A percentile compares a stretch with the other conserved stretches of the same genome.
Conservation (phyloP, 2,329 filamentous ascomycete genomes). For the Torrubiella hemipterigena region DNA sequence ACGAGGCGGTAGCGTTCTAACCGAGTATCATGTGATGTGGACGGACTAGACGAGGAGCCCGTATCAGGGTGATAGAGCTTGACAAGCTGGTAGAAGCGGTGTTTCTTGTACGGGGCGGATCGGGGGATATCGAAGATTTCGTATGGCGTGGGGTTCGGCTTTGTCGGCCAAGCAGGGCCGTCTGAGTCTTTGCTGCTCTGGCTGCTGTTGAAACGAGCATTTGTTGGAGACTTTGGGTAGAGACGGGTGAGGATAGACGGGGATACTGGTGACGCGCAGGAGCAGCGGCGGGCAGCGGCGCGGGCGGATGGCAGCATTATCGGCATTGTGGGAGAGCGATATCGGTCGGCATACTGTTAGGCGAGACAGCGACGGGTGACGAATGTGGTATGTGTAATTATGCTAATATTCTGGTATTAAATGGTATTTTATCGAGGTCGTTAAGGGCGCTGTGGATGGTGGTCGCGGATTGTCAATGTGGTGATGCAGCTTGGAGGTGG, state of each 20-base stretch:
- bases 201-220: background rate
- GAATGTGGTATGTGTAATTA: too few relatives aligned
- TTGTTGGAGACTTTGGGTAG: slow-evolving; percentile 5
- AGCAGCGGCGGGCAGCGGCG: background rate
- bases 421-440: background rate
- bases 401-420: too few relatives aligned
- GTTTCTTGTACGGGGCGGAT: slow-evolving; percentile 65
- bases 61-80: slow-evolving; percentile 93
- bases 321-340: too few relatives aligned
- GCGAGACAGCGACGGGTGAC: too few relatives aligned
- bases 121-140: slow-evolving; percentile 60
- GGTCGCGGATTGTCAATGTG: too few relatives aligned
- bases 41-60: slow-evolving; percentile 18
- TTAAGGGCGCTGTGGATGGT: background rate
- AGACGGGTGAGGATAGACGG: slow-evolving; percentile 6
- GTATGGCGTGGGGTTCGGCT: slow-evolving; percentile 63
- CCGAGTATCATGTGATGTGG: slow-evolving; percentile 42
- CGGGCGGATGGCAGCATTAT: slow-evolving; percentile 22
- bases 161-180: slow-evolving; percentile 31
- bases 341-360: too few relatives aligned
- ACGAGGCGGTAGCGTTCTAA: slow-evolving; percentile 87
- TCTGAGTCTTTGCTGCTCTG: slow-evolving; percentile 3
- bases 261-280: slow-evolving; percentile 3
- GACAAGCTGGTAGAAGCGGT: slow-evolving; percentile 77
- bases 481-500: too few relatives aligned